A percentile compares a stretch with the other conserved stretches of the same genome.
phyloP scores from a whole-genome alignment of 1,284 basidiomycete species.

The Fomitiporia mediterranea region DNA sequence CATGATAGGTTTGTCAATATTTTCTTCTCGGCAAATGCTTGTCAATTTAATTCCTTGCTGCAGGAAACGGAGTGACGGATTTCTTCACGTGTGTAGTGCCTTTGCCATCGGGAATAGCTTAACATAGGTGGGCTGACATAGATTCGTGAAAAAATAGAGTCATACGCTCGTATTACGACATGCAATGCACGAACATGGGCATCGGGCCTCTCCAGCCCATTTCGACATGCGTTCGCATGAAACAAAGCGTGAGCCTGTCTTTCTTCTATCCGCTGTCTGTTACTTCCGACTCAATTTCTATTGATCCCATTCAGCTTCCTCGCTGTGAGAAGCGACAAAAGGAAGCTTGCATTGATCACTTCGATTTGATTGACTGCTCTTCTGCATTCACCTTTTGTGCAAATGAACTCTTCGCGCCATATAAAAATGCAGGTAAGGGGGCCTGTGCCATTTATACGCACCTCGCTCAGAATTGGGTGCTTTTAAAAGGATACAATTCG shows the following conservation, averaged over 20 bases:
- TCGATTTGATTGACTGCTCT: slow-evolving; percentile 26
- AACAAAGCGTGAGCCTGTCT: slow-evolving; percentile 36
- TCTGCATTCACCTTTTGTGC: slow-evolving; percentile 25
- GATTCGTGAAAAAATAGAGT: neutral
- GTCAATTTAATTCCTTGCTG: neutral
- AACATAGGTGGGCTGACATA: neutral
- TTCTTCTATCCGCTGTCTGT: too few species aligned
- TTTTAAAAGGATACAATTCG: slow-evolving; percentile 38
- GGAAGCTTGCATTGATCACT: slow-evolving; percentile 25
- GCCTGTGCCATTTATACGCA: slow-evolving; percentile 24
- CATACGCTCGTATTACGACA: slow-evolving; percentile 13
- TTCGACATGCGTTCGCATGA: slow-evolving; percentile 41
- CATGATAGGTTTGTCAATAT: slow-evolving; percentile 58
- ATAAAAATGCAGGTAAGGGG: slow-evolving; percentile 27
- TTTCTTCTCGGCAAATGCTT: neutral
- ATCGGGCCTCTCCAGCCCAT: neutral
- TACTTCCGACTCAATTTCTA: too few species aligned
- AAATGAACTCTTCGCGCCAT: slow-evolving; percentile 21
- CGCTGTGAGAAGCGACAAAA: slow-evolving; percentile 47
- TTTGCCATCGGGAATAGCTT: neutral
- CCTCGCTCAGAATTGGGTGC: slow-evolving; percentile 39
- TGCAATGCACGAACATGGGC: slow-evolving; percentile 5
- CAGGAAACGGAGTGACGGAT: slow-evolving; percentile 57
- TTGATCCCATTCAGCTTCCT: slow-evolving; percentile 35
- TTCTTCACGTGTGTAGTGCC: slow-evolving; percentile 31